Evolutionary conservation across 305 asterid genomes (phyloP).

Genomic region (Stenogyne calaminthoides): DNA sequence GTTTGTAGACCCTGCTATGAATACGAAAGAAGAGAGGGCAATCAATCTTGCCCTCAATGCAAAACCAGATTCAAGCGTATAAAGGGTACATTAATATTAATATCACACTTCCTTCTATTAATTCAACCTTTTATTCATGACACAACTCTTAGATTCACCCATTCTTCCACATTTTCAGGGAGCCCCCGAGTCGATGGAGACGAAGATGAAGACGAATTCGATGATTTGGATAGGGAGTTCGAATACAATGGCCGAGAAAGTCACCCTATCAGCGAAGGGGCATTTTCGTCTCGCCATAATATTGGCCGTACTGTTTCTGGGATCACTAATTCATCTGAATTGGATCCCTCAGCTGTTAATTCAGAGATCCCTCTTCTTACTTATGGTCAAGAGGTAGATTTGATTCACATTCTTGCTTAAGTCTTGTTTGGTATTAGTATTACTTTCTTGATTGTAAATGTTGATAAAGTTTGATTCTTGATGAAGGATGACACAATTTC

Average conservation of each 20-base stretch:
- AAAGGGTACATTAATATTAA: slow-evolving; percentile 48
- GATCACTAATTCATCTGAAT: slow-evolving; percentile 58
- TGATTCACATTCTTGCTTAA: slow-evolving; percentile 13
- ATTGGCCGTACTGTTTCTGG: slow-evolving; percentile 67
- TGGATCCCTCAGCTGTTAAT: slow-evolving; percentile 65
- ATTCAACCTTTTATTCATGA: background rate
- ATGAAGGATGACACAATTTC: slow-evolving; percentile 87
- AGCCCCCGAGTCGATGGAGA: slow-evolving; percentile 95
- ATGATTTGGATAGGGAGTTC: slow-evolving; percentile 89
- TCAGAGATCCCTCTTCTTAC: slow-evolving; percentile 90
- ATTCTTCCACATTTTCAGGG: slow-evolving; percentile 42
- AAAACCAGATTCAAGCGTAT: slow-evolving; percentile 92
- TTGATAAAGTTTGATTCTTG: slow-evolving; percentile 19
- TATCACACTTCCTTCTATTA: slow-evolving; percentile 6
- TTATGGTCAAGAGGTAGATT: slow-evolving; percentile 86
- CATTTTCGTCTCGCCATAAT: slow-evolving; percentile 52
- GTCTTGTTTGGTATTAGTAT: background rate
- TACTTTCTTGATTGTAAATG: slow-evolving; percentile 9
- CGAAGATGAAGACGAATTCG: slow-evolving; percentile 96
- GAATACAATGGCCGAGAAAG: slow-evolving; percentile 60
- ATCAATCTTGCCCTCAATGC: slow-evolving; percentile 97
- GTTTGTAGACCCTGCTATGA: slow-evolving; percentile 92
- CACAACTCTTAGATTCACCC: background rate
- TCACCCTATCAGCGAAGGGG: slow-evolving; percentile 60
- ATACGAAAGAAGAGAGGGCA: slow-evolving; percentile 92